phyloP scores from a whole-genome alignment of 179 eudicot species.

The Beta macrorhiza region DNA sequence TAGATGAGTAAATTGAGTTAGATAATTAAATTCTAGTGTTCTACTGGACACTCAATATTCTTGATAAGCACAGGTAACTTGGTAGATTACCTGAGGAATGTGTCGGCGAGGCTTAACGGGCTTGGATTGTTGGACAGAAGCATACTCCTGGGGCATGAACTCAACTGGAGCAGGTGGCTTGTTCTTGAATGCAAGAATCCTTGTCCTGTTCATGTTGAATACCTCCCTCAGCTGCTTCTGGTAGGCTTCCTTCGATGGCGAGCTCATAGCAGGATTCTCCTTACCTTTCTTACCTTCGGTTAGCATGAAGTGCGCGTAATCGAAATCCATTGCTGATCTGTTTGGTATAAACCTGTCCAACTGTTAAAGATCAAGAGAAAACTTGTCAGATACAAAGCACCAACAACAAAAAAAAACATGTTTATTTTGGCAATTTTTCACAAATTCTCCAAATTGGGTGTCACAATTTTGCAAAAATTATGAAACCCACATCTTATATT shows the following conservation, averaged over 20 bases:
- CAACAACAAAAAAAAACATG: not conserved
- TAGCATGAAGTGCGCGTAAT: conserved; percentile 28
- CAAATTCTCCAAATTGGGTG: not conserved
- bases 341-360: conserved; percentile 33
- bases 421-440: not conserved
- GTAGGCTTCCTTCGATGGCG: conserved; percentile 74
- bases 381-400: not conserved
- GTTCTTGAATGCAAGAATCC: conserved; percentile 85
- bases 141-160: conserved; percentile 36
- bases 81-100: conserved; percentile 56
- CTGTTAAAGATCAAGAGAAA: conserved; percentile 6
- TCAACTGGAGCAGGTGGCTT: conserved; percentile 64
- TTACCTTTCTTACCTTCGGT: conserved; percentile 25
- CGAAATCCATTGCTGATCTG: conserved; percentile 30
- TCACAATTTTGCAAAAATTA: not conserved
- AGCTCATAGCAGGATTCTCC: conserved; percentile 36
- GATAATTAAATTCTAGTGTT: too few relatives aligned
- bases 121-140: conserved; percentile 43
- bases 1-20: too few relatives aligned
- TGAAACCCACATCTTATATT: not conserved
- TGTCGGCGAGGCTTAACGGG: conserved; percentile 56
- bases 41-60: too few relatives aligned
- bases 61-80: not conserved
- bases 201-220: conserved; percentile 73
- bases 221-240: conserved; percentile 63